phyloP scores from a whole-genome alignment of 75 land plant genomes.

The Sequoia sempervirens region DNA sequence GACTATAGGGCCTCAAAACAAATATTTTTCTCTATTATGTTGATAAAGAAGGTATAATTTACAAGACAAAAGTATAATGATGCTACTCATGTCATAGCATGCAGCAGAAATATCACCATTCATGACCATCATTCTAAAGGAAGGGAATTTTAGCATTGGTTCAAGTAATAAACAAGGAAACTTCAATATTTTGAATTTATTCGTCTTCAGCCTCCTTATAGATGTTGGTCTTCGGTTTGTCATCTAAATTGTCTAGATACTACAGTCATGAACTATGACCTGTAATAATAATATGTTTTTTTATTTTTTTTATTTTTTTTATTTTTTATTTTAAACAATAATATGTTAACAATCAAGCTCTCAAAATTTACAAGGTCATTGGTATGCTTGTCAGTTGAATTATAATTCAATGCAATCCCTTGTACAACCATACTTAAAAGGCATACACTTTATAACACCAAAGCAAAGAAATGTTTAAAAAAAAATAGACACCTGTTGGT shows the following conservation, averaged over 20 bases:
- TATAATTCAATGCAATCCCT: background rate
- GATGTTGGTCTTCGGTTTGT: background rate
- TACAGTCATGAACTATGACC: background rate
- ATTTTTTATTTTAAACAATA: background rate
- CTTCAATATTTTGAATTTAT: background rate
- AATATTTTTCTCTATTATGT: background rate
- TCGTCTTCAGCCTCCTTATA: background rate
- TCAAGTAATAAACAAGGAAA: background rate
- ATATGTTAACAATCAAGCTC: background rate
- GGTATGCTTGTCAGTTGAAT: background rate
- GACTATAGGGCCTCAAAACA: background rate
- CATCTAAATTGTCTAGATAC: background rate
- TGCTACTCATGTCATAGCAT: background rate
- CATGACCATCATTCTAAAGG: background rate
- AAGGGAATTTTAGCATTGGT: background rate
- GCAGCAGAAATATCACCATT: background rate
- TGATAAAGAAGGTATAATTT: background rate
- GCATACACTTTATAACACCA: background rate
- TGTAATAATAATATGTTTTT: background rate
- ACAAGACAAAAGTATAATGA: background rate
- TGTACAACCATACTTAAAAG: background rate
- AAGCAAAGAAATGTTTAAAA: background rate
- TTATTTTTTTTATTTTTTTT: background rate
- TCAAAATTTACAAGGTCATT: background rate
- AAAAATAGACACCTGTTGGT: background rate